Base-by-base conservation (phyloP, 495 filamentous ascomycete species). In the Neurospora sp. region DNA sequence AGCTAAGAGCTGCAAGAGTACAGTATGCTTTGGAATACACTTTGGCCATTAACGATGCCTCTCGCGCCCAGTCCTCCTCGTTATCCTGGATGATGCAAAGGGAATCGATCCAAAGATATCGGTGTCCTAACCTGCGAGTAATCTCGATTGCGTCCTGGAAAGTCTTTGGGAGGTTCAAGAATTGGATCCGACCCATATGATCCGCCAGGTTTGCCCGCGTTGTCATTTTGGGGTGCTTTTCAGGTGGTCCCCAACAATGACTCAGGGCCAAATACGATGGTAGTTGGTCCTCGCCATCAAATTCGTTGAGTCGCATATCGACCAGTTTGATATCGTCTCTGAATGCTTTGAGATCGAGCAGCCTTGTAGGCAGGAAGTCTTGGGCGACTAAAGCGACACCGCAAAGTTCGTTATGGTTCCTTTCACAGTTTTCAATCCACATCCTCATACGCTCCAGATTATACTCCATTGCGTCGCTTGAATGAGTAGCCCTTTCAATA, bases 31-130 rank as follows among this genome's bases (percentile, higher is more conserved):
- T 1, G 10, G 48, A 14, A 27, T 59, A 59, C 1, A 59, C 11
- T 6, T 27, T 59, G 20, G 48, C 48, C 48, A 59, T 59, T 1
- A 27, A 5, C 3, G 48, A 22, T 10, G 77, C 73, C 69, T 82
- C 71, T 4, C 7, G 59, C 14, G 22, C 72, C 79, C 79, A 81
- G 71, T 82, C 80, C 6, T 48, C 69, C n/a, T 14, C 22, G 39
- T 70, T 46, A 16, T 77, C 74, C 61, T 84, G 82, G 18, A 83
- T 79, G 20, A 83, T 84, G 68, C 79, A 82, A 6, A 83, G 53
- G 20, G 75, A 74, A 69, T 82, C 81, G 31, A 83, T 81, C 81
- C 82, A 82, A 14, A 83, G 72, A 69, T 80, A 80, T 3, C 70
- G 69, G 8, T 80, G 42, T 5, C 71, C 73, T 14, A 82, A 59